Percentiles rank a stretch among this genome's conserved stretches.
Evolutionary conservation across 148 eudicot genomes (phyloP).

Genomic region (Rhododendron vialii): DNA sequence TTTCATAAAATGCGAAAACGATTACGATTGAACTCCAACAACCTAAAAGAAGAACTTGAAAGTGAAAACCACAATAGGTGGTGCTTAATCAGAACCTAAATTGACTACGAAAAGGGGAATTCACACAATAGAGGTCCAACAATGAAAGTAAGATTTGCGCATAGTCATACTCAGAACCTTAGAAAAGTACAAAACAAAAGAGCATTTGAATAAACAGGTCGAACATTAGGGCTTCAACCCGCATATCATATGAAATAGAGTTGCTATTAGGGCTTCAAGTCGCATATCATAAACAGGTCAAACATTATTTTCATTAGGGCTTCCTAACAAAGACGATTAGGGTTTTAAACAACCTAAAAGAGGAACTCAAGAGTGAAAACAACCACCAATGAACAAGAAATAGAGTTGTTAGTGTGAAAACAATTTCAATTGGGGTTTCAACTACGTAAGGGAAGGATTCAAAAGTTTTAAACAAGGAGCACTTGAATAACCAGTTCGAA

Average conservation of each 20-base stretch:
- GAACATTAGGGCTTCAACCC: background rate
- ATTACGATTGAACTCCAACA: conserved; percentile 15
- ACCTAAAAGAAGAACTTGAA: background rate
- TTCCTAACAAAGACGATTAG: too few relatives aligned
- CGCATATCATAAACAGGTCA: too few relatives aligned
- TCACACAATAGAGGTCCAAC: background rate
- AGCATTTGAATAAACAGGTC: background rate
- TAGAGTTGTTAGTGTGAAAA: too few relatives aligned
- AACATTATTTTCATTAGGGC: too few relatives aligned
- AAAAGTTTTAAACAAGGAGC: background rate
- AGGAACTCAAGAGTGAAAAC: too few relatives aligned
- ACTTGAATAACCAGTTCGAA: background rate
- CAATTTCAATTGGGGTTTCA: too few relatives aligned
- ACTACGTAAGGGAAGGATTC: too few relatives aligned
- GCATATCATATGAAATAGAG: background rate
- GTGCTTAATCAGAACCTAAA: background rate
- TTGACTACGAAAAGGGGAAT: background rate
- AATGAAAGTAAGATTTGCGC: background rate
- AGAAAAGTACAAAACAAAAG: background rate
- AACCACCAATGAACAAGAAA: too few relatives aligned
- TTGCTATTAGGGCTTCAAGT: too few relatives aligned
- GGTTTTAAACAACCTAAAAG: too few relatives aligned
- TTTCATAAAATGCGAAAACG: background rate
- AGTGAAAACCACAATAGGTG: background rate
- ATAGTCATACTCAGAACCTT: background rate